Evolutionary conservation across 495 filamentous ascomycete genomes (phyloP).

Genomic region (Schizothecium vesticola): DNA sequence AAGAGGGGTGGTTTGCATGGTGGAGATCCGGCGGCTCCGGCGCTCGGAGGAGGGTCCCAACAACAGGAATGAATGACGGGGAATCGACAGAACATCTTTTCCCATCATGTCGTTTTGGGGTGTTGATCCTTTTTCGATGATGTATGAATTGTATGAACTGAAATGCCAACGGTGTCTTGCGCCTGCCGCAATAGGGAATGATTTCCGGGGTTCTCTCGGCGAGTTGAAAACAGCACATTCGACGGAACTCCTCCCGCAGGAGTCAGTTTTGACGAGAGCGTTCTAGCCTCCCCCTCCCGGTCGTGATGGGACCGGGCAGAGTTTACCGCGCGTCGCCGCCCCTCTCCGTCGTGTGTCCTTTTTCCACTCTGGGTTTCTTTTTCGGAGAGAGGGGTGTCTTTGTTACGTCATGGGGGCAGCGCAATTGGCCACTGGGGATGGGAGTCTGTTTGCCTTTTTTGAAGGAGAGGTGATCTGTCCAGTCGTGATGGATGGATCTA

Average conservation of each 20-base stretch:
- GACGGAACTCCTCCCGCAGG: not conserved
- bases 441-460: no score
- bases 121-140: not conserved
- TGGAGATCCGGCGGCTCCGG: not conserved
- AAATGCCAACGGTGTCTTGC: not conserved
- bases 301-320: not conserved
- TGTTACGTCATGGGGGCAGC: conserved; percentile 5
- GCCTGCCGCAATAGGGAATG: not conserved
- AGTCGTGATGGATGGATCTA: not conserved
- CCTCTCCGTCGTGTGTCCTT: not conserved
- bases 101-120: not conserved
- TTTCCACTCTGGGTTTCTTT: not conserved
- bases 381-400: not conserved
- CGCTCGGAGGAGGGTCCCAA: not conserved
- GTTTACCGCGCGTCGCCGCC: not conserved
- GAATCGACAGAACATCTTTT: not conserved
- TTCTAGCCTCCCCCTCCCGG: not conserved
- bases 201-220: not conserved
- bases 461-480: not conserved
- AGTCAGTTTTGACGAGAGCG: not conserved
- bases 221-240: not conserved
- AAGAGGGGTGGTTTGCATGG: not conserved
- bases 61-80: not conserved
- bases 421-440: conserved; percentile 3
- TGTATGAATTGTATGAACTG: not conserved